Evolutionary conservation across 2,329 filamentous ascomycete genomes (phyloP).

Genomic region (Scedosporium aurantiacum): DNA sequence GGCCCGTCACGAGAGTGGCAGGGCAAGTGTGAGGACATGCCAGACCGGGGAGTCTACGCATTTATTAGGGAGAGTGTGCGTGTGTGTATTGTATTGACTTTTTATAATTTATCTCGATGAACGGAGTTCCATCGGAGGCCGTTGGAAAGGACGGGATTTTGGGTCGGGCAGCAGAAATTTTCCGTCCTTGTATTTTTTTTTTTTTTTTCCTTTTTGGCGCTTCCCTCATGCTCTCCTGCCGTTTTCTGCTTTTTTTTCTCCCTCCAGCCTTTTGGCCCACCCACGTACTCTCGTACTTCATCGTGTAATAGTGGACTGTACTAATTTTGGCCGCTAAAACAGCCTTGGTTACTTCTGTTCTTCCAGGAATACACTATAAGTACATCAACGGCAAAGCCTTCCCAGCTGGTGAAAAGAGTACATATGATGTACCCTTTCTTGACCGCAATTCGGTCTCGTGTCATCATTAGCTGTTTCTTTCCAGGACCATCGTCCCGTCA

Average conservation of each 20-base stretch:
- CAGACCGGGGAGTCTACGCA: neutral
- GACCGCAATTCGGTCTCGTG: neutral
- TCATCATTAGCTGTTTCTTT: neutral
- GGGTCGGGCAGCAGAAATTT: neutral
- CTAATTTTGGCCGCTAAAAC: neutral
- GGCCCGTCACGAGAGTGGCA: constrained; percentile 5
- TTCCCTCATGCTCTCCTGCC: neutral
- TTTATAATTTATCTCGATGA: neutral
- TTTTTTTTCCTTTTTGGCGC: neutral
- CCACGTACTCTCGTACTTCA: no score
- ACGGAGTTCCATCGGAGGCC: neutral
- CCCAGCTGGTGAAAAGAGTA: neutral
- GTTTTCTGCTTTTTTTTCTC: neutral
- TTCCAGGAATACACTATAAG: neutral
- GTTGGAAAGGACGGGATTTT: neutral
- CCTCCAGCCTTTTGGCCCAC: neutral
- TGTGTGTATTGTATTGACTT: neutral
- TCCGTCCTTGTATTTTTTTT: neutral
- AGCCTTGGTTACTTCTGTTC: neutral
- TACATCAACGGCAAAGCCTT: neutral
- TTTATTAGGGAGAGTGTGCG: neutral
- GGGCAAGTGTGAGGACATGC: constrained; percentile 5
- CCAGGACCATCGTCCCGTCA: neutral
- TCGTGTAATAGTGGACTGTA: no score
- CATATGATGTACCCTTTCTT: neutral